Evolutionary conservation across 495 filamentous ascomycete species (phyloP), one percentile per base, ranked within the genome.

Genomic region (Daldinia caldariorum): DNA sequence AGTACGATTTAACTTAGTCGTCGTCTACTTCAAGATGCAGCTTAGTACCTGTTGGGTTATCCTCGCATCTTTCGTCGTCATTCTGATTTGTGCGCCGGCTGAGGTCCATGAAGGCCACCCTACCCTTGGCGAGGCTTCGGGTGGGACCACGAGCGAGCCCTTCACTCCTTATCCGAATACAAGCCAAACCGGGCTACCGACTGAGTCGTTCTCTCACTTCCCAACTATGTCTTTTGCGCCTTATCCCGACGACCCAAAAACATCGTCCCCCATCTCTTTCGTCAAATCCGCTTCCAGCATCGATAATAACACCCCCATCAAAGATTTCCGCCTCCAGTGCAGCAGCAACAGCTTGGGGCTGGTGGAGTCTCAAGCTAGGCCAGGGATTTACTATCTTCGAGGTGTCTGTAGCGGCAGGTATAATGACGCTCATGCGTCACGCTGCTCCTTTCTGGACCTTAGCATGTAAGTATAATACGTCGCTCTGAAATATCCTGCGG

Each of bases 401-500:
- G 61, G 38, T 2, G 41, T 22, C 13, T 70, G 67, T 16, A 38
- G 56, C 20, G 56, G 47, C 7, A 9, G 56, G 6, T 64, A 70
- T 35, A 31, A 55, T 3, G 45, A 69, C 22, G 10, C 41, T 4
- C 13, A 37, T 18, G 20, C 29, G 12, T 32, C 55, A n/a, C 61
- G 61, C n/a, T 70, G 67, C 56, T 70, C 67, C 0, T 65, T 56
- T 49, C 39, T 70, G 4, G 61, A 70, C 14, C 67, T 70, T 12
- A 57, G 26, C 61, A 70, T 64, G 61, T 70, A 56, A 60, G 59
- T 43, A 31, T 7, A 32, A 6, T 8, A 29, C 1, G 13, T 10
- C 26, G 18, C 6, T 29, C 22, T 1, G 1, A n/a, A 6, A 51
- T 22, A n/a, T 10, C 6, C 22, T 8, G n/a, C 18, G 9, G 16